A percentile compares a stretch with the other conserved stretches of the same genome.
phyloP scores from a whole-genome alignment of 73 alveolate species.

The Paramecium biaurelia region DNA sequence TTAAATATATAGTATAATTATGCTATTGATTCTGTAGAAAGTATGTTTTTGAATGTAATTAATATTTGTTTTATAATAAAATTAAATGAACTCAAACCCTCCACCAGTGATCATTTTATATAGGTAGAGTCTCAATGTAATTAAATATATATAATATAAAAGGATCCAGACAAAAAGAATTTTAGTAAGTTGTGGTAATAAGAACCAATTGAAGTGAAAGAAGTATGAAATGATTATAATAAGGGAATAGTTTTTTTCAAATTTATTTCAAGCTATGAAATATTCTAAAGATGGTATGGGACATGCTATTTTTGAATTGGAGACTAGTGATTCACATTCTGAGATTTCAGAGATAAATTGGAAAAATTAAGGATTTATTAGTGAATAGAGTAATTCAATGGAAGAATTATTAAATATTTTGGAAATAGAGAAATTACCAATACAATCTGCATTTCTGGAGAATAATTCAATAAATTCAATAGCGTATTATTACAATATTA shows the following conservation, averaged over 20 bases:
- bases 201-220: constrained; percentile 39
- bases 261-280: neutral
- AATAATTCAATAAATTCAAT: neutral
- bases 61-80: neutral
- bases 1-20: neutral
- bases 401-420: neutral
- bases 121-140: neutral
- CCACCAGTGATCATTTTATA: constrained; percentile 23
- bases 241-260: constrained; percentile 2
- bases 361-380: neutral
- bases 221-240: neutral
- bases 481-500: neutral
- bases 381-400: neutral
- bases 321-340: neutral
- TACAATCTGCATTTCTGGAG: neutral
- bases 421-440: neutral
- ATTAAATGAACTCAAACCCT: constrained; percentile 3
- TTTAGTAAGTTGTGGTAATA: neutral
- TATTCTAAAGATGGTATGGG: neutral
- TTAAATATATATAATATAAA: neutral
- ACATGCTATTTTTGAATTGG: neutral
- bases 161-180: neutral
- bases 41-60: neutral
- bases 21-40: neutral
- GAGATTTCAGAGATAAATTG: neutral